A percentile compares a stretch with the other conserved stretches of the same genome.
Conservation (phyloP, 257 asterid genomes). For the Striga asiatica region DNA sequence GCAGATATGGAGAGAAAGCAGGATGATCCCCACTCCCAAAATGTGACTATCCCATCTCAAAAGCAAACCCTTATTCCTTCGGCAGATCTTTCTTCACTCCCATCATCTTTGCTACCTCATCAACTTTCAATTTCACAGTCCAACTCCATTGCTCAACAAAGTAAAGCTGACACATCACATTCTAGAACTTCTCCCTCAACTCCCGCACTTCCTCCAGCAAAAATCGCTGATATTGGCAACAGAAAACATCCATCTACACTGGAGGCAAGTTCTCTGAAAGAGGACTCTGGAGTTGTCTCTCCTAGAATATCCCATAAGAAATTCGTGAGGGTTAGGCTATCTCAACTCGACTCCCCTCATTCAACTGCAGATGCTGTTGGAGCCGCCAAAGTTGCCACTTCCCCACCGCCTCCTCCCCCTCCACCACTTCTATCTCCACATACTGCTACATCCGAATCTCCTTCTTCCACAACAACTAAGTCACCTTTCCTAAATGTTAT, state of each 20-base stretch:
- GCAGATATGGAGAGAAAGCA: conserved; percentile 21
- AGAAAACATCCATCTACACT: conserved; percentile 19
- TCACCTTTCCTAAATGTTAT: conserved; percentile 10
- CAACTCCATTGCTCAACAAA: conserved; percentile 14
- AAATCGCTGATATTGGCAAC: conserved; percentile 22
- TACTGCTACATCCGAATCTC: conserved; percentile 10
- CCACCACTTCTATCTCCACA: too few relatives aligned
- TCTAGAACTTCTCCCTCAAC: conserved; percentile 21
- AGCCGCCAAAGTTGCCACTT: conserved; percentile 14
- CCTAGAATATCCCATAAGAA: conserved; percentile 16
- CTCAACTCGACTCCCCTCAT: conserved; percentile 16
- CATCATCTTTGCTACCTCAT: conserved; percentile 20
- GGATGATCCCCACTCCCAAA: conserved; percentile 16
- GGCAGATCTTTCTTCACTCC: conserved; percentile 22
- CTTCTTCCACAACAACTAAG: conserved; percentile 10
- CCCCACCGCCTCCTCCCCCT: conserved; percentile 28
- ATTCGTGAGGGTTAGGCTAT: conserved; percentile 7
- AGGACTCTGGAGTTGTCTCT: conserved; percentile 12
- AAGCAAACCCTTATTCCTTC: conserved; percentile 20
- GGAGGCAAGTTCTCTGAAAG: conserved; percentile 17
- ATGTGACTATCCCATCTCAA: conserved; percentile 17
- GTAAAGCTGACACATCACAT: conserved; percentile 21
- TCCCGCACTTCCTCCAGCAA: conserved; percentile 29
- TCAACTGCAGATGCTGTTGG: conserved; percentile 17
- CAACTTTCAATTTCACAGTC: conserved; percentile 19